Conservation (phyloP, 257 asterid genomes). For the Craterostigma plantagineum region DNA sequence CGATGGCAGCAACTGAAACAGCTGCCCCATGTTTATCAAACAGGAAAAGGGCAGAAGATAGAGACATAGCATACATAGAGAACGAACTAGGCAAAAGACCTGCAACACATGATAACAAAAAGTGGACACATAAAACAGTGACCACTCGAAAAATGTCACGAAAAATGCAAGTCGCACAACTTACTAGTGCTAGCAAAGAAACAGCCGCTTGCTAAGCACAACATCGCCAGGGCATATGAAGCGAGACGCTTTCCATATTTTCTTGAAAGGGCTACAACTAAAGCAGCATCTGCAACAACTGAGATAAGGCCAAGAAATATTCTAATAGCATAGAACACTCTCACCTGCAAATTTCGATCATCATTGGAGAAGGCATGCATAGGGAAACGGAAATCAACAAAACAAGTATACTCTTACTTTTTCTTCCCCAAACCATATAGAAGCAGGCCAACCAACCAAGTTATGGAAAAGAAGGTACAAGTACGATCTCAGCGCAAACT, state of each 20-base stretch:
- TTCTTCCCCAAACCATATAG: slow-evolving; percentile 86
- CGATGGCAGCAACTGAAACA: slow-evolving; percentile 70
- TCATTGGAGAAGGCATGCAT: slow-evolving; percentile 7
- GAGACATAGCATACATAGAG: slow-evolving; percentile 93
- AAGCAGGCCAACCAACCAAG: slow-evolving; percentile 72
- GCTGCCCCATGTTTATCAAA: slow-evolving; percentile 80
- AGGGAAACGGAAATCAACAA: slow-evolving; percentile 1
- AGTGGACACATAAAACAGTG: background rate
- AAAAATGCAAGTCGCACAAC: slow-evolving; percentile 13
- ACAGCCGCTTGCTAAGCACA: slow-evolving; percentile 95
- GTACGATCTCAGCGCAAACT: slow-evolving; percentile 74
- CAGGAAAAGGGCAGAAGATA: slow-evolving; percentile 78
- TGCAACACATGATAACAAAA: slow-evolving; percentile 15
- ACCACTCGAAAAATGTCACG: slow-evolving; percentile 4
- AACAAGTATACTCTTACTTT: slow-evolving; percentile 44
- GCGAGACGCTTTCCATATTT: slow-evolving; percentile 96
- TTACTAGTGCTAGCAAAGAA: slow-evolving; percentile 92
- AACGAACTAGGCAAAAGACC: slow-evolving; percentile 98
- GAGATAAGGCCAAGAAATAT: slow-evolving; percentile 63
- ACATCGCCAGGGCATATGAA: slow-evolving; percentile 83
- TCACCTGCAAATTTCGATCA: slow-evolving; percentile 41
- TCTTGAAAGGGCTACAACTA: slow-evolving; percentile 84
- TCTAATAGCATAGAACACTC: slow-evolving; percentile 81
- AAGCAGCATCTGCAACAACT: slow-evolving; percentile 63
- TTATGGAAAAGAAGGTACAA: slow-evolving; percentile 71